Evolutionary conservation across 345 rosid species (phyloP).

Genomic region (Iberis pinnata): DNA sequence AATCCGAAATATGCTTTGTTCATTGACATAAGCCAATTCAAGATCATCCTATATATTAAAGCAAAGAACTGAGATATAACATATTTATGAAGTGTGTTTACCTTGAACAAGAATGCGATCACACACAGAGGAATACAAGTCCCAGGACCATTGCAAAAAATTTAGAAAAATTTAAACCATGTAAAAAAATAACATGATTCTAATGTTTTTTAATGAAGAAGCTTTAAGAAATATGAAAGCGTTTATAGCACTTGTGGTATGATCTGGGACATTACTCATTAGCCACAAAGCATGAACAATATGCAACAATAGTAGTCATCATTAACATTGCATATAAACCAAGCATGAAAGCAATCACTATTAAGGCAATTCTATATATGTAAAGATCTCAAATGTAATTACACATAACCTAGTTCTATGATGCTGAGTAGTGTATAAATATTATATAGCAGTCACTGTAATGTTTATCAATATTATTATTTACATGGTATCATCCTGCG

Average conservation of each 20-base stretch:
- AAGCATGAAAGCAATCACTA: no score
- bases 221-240: constrained; percentile 4
- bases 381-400: no score
- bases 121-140: constrained; percentile 81
- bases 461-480: no score
- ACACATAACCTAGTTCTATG: no score
- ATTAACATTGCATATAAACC: no score
- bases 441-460: no score
- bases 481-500: no score
- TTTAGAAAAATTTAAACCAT: constrained; percentile 28
- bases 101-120: constrained; percentile 82
- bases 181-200: neutral
- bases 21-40: neutral
- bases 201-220: neutral
- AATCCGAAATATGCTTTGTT: neutral
- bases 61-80: neutral
- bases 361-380: no score
- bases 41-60: neutral
- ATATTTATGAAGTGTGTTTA: constrained; percentile 9
- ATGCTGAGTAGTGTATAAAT: no score
- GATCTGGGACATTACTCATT: constrained; percentile 65
- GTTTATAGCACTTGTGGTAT: constrained; percentile 79
- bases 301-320: constrained; percentile 74
- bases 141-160: constrained; percentile 96
- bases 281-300: constrained; percentile 57